Evolutionary conservation across 331 rosid genomes (phyloP).

Genomic region (Acacia concinna): DNA sequence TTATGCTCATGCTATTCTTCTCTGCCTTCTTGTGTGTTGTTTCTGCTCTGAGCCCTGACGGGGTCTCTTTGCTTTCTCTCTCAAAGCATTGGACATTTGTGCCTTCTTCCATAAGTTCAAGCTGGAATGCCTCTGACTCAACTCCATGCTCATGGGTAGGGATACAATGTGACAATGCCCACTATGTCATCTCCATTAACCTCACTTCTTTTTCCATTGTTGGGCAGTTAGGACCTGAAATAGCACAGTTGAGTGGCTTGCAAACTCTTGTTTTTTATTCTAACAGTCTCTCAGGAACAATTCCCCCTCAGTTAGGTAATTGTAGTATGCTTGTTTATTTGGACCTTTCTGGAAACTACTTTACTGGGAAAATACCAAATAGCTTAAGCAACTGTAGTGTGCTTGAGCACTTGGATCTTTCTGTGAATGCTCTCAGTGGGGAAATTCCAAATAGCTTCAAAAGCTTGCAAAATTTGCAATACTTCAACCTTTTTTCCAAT

Average conservation of each 20-base stretch:
- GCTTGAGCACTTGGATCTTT: constrained; percentile 5
- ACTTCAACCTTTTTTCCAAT: constrained; percentile 30
- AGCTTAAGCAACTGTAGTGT: constrained; percentile 29
- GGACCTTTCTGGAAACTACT: constrained; percentile 38
- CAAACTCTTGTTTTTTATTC: constrained; percentile 33
- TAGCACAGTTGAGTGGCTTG: constrained; percentile 40
- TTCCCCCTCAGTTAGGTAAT: constrained; percentile 43
- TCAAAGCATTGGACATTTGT: constrained; percentile 38
- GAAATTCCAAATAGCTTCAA: constrained; percentile 29
- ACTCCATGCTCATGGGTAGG: constrained; percentile 62
- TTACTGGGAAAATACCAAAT: constrained; percentile 42
- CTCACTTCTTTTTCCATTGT: constrained; percentile 41
- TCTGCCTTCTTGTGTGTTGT: constrained; percentile 18
- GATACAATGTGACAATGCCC: constrained; percentile 43
- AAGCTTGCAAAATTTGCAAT: constrained; percentile 30
- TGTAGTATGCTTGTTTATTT: constrained; percentile 44
- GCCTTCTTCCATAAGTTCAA: constrained; percentile 40
- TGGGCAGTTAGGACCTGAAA: constrained; percentile 54
- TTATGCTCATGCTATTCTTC: constrained; percentile 24
- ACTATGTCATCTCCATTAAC: constrained; percentile 40
- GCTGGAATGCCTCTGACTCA: constrained; percentile 56
- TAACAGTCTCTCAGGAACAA: constrained; percentile 41
- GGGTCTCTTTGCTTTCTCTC: constrained; percentile 44
- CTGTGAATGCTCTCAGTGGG: background rate
- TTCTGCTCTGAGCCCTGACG: constrained; percentile 47